These are phyloP conservation scores for Paraphaeosphaeria minitans DNA, from an alignment of 2,329 filamentous ascomycete genomes.

Conservation along the genomic window DNA sequence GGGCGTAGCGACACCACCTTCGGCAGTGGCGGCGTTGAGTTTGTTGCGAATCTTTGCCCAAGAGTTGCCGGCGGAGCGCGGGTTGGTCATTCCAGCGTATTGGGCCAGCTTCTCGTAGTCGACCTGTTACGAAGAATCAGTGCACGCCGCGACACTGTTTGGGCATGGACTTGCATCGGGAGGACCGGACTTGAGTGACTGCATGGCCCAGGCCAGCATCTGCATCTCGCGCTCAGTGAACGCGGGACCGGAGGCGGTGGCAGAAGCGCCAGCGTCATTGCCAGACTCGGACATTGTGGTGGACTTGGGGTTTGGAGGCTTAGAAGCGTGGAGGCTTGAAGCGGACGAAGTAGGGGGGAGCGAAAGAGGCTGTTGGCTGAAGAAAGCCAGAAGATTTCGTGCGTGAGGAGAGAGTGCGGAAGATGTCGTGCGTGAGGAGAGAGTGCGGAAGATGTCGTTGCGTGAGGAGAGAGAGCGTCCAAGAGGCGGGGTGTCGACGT, in stretches of 20 bases:
- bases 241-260: conserved; percentile 13
- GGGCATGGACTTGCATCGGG: conserved; percentile 32
- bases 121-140: conserved; percentile 28
- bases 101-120: conserved; percentile 45
- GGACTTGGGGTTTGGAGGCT: not conserved
- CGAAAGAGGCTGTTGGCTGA: not conserved
- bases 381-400: not conserved
- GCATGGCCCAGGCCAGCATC: conserved; percentile 44
- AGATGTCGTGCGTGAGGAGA: conserved; percentile 22
- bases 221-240: conserved; percentile 46
- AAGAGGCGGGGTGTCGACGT: not conserved
- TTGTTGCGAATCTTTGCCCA: conserved; percentile 45
- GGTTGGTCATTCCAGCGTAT: conserved; percentile 45
- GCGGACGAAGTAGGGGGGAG: conserved; percentile 1
- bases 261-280: conserved; percentile 12
- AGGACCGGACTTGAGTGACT: conserved; percentile 44
- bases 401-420: conserved; percentile 22
- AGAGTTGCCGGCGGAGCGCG: conserved; percentile 45
- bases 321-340: not conserved
- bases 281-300: conserved; percentile 35
- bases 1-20: conserved; percentile 5
- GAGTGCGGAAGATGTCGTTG: not conserved
- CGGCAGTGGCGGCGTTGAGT: conserved; percentile 25
- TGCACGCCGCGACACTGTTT: not conserved
- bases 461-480: conserved; percentile 22